Base-by-base conservation (phyloP, 1,284 basidiomycete genomes). In the Ganoderma multipileum region DNA sequence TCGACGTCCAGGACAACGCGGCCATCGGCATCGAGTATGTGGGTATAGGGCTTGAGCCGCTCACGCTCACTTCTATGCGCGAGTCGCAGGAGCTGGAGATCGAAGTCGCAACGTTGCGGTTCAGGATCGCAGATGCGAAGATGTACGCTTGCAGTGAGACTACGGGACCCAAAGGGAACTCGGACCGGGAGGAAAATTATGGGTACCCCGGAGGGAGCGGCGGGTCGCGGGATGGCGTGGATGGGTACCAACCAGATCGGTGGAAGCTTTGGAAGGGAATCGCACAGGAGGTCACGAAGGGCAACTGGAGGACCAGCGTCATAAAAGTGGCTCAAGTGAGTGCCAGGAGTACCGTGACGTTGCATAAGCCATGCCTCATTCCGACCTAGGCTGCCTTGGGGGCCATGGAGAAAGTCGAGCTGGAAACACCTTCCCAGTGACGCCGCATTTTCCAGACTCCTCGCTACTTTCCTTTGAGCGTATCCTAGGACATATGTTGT, bases 211-310 rank as follows among this genome's bases (percentile, higher is more conserved):
- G 69, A 3, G 41, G 47, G 9, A 71, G 70, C 33, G 67, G 65
- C 0, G 70, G 69, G 2, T 64, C 66, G 5, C 68, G 69, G 70
- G 61, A 68, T 11, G 70, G 70, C 1, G 70, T 66, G 26, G 64
- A 66, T 42, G 67, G 70, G 14, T 70, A 68, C 28, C 64, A 70
- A 41, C 66, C 69, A 7, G 64, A 68, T 18, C 42, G 69, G 12
- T 71, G 69, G 69, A 67, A 58, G n/a, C 62, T 58, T 42, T 71
- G 69, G 69, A 71, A 66, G 58, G 44, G 28, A 1, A 64, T 68
- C 5, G 30, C 68, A 36, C 23, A 41, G 28, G 52, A 65, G 20
- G 50, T 68, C 2, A 28, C 50, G 7, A 18, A 61, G 12, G 60
- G 65, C 2, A 55, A 39, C n/a, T 66, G 70, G 62, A 23, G 65